Percentiles rank a stretch among this genome's conserved stretches.
These are phyloP conservation scores for Rhizopus delemar DNA, from an alignment of 371 early-diverging fungal species.

Conservation along the genomic window DNA sequence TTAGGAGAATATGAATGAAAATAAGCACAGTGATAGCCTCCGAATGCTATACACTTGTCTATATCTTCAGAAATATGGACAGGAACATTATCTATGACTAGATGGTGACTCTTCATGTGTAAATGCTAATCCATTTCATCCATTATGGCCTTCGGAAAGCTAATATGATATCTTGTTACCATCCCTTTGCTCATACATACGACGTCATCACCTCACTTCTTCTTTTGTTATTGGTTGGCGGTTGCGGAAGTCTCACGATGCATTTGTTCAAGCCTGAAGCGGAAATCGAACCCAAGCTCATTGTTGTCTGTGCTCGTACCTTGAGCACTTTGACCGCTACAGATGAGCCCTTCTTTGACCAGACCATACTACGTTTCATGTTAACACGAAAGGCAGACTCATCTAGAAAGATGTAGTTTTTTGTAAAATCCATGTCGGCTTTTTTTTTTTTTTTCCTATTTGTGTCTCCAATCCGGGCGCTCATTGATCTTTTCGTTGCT, in stretches of 20 bases:
- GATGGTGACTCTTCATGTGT: conserved; percentile 20
- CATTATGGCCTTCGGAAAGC: conserved; percentile 21
- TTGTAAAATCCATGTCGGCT: too few species aligned
- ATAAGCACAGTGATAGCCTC: conserved; percentile 20
- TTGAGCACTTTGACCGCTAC: too few species aligned
- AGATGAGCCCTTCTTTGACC: too few species aligned
- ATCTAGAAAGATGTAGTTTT: too few species aligned
- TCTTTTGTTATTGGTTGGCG: conserved; percentile 11
- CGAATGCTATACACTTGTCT: conserved; percentile 13
- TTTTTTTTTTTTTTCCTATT: too few species aligned
- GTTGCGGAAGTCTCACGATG: not conserved
- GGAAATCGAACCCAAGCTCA: conserved; percentile 6
- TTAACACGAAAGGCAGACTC: too few species aligned
- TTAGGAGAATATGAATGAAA: conserved; percentile 18
- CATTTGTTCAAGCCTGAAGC: conserved; percentile 1
- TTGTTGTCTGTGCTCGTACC: not conserved
- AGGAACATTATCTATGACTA: conserved; percentile 23
- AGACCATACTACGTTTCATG: too few species aligned
- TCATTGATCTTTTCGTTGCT: too few species aligned
- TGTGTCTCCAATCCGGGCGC: too few species aligned
- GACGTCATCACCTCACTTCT: conserved; percentile 10
- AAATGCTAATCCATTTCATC: conserved; percentile 26
- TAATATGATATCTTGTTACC: conserved; percentile 26
- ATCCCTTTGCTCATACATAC: conserved; percentile 14
- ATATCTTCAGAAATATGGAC: conserved; percentile 18